phyloP scores from a whole-genome alignment of 2,329 filamentous ascomycete species.

The Trichophyton benhamiae region DNA sequence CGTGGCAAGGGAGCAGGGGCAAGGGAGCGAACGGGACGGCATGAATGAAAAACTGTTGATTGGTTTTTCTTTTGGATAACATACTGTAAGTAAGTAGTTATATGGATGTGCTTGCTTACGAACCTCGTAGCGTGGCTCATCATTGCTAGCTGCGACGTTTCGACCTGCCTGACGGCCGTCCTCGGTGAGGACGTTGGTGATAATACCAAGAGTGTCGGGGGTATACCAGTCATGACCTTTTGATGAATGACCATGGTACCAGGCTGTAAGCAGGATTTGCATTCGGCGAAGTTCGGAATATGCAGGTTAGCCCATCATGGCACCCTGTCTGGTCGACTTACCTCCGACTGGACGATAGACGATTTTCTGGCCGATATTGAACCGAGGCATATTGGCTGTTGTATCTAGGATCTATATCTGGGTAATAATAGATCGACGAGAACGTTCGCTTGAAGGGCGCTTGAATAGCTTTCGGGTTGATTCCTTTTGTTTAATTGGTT shows the following conservation, averaged over 20 bases:
- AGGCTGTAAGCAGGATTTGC: no score
- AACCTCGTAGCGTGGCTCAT: background rate
- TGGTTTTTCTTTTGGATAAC: background rate
- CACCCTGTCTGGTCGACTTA: background rate
- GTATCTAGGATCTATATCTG: background rate
- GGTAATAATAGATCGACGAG: background rate
- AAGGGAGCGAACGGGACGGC: background rate
- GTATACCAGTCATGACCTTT: background rate
- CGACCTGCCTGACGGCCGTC: background rate
- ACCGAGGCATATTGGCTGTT: background rate
- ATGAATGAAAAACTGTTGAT: background rate
- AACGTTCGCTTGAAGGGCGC: no score
- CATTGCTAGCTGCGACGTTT: background rate
- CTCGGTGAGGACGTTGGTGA: background rate
- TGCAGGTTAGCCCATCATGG: background rate
- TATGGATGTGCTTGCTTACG: background rate
- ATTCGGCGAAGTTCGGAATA: background rate
- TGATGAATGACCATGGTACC: background rate
- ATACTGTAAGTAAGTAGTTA: background rate
- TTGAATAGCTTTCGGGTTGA: background rate
- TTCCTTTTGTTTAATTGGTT: background rate
- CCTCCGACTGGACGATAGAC: conserved; percentile 1
- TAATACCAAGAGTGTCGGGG: background rate
- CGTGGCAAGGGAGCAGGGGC: background rate
- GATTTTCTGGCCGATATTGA: background rate